Evolutionary conservation across 2,329 filamentous ascomycete genomes (phyloP), one percentile per base, ranked within the genome.

Genomic region (Daldinia sp.): DNA sequence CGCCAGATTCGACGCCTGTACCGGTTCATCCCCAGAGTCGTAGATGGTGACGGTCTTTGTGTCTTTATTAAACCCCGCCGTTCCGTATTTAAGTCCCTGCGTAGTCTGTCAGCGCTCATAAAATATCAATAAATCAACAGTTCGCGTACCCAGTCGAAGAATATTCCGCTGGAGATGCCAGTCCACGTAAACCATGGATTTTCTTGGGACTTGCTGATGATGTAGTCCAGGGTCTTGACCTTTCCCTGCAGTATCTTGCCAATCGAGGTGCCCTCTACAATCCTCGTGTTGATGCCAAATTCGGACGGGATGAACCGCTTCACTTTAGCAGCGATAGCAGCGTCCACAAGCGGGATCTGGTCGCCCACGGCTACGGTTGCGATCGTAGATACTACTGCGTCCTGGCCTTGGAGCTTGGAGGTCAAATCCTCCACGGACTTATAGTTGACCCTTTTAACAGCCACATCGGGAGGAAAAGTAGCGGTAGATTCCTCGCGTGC

Each of bases 131-230:
- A n/a, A n/a, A n/a, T n/a, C n/a, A n/a, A 23, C 13, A 7, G 2
- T 30, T n/a, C 13, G 8, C 68, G 19, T 71, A 82, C 80, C 84
- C 82, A 86, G 70, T 90, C 87, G 71, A 90, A 87, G 73, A 90
- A 86, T 1, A 83, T 76, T 0, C 87, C 85, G 7, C 78, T 83
- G 3, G 86, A 81, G 11, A 90, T 72, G 1, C 79, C 83, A 1
- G 85, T 89, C 87, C 87, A 90, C 27, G 78, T 81, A 64, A 90
- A 82, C 0, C 68, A 73, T 1, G 77, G 70, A 19, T 76, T 74
- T 62, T 82, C 76, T 64, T 81, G 80, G 5, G 73, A 76, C 64
- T 82, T 82, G 21, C 75, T 74, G 64, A 82, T 79, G 17, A 89
- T 77, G 63, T 88, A 86, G 32, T 86, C 80, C 8, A 86, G 45